Evolutionary conservation across 2,329 filamentous ascomycete species (phyloP).

Genomic region (Botrytis tulipae): DNA sequence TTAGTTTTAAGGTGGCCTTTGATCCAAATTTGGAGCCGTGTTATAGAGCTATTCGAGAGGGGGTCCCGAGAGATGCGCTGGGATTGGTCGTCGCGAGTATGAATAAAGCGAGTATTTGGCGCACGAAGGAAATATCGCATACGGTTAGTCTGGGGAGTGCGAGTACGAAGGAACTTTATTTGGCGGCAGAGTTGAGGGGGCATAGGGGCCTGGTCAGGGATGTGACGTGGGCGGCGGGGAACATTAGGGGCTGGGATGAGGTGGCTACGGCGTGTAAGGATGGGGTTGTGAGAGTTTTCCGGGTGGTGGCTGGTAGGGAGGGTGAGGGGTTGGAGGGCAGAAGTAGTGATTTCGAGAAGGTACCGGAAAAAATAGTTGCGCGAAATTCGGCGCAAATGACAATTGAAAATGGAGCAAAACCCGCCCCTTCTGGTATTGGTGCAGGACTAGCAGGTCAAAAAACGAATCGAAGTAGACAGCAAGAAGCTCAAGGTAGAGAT

Average conservation of each 20-base stretch:
- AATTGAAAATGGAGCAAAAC: conserved; percentile 34
- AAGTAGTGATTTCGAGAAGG: conserved; percentile 37
- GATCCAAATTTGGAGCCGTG: conserved; percentile 84
- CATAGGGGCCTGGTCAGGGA: conserved; percentile 80
- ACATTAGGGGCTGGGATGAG: conserved; percentile 84
- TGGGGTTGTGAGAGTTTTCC: conserved; percentile 84
- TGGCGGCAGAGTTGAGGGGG: conserved; percentile 71
- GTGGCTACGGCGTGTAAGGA: conserved; percentile 93
- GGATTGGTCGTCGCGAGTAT: conserved; percentile 84
- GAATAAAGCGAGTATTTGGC: conserved; percentile 78
- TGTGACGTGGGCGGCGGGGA: conserved; percentile 88
- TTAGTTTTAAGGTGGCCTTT: conserved; percentile 80
- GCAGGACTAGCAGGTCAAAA: conserved; percentile 49
- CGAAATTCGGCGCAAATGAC: conserved; percentile 31
- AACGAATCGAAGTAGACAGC: conserved; percentile 47
- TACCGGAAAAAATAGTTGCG: conserved; percentile 29
- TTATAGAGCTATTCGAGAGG: conserved; percentile 73
- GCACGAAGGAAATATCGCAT: conserved; percentile 60
- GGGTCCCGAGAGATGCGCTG: conserved; percentile 76
- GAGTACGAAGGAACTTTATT: conserved; percentile 75
- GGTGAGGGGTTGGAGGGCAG: conserved; percentile 34
- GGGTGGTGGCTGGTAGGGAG: conserved; percentile 59
- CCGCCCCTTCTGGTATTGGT: conserved; percentile 51
- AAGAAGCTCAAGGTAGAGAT: conserved; percentile 48
- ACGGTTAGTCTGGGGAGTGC: conserved; percentile 53